These are phyloP conservation scores for Cyclotella kingstonii DNA, from an alignment of 108 stramenopile genomes.

Conservation along the genomic window DNA sequence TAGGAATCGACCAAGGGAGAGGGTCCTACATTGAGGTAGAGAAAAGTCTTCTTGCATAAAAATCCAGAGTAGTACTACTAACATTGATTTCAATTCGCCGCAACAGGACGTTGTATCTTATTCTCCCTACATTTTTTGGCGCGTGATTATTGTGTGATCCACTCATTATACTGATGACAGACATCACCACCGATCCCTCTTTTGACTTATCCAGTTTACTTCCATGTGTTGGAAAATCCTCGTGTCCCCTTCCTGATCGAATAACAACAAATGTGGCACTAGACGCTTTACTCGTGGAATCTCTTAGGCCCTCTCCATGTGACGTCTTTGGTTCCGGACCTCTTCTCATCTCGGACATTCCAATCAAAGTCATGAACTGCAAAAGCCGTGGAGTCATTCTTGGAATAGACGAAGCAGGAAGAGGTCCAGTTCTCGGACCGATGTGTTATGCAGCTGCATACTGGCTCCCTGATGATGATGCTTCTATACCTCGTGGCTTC, in stretches of 20 bases:
- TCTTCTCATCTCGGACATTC: constrained; percentile 67
- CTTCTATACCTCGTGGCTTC: constrained; percentile 57
- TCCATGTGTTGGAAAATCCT: too few species aligned
- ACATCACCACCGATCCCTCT: too few species aligned
- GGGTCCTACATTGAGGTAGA: too few species aligned
- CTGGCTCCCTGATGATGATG: constrained; percentile 56
- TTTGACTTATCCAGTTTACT: too few species aligned
- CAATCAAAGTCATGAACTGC: constrained; percentile 18
- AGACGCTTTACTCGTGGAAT: constrained; percentile 23
- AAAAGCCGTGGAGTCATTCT: constrained; percentile 37
- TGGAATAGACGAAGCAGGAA: constrained; percentile 80
- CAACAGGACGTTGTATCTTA: too few species aligned
- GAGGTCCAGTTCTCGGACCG: constrained; percentile 85
- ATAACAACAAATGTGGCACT: constrained; percentile 27
- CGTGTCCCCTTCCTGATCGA: constrained; percentile 34
- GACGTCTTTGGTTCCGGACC: constrained; percentile 67
- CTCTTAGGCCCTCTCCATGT: constrained; percentile 35
- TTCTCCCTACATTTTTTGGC: too few species aligned
- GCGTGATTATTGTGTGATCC: too few species aligned
- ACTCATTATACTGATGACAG: too few species aligned
- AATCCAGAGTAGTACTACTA: too few species aligned
- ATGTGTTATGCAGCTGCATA: constrained; percentile 86
- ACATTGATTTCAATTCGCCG: too few species aligned
- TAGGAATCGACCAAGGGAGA: too few species aligned
- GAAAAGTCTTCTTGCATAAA: too few species aligned